Evolutionary conservation across 139 green algal genomes (phyloP).

Genomic region (Haematococcus sp.): DNA sequence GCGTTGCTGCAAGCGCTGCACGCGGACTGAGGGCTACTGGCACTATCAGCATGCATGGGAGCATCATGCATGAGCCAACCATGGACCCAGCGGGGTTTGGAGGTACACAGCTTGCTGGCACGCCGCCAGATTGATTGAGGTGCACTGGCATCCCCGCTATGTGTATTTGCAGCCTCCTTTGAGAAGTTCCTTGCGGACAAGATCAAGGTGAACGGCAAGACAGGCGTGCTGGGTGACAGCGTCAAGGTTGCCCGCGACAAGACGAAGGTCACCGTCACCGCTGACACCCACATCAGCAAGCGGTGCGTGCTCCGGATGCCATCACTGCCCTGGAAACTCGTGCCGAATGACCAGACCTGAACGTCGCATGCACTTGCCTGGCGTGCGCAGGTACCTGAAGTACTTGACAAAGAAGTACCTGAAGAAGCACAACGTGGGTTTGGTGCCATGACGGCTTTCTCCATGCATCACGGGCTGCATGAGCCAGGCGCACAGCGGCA

Average conservation of each 20-base stretch:
- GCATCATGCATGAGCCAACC: no score
- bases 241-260: constrained; percentile 88
- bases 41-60: no score
- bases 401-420: constrained; percentile 99
- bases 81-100: neutral
- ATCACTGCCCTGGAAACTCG: no score
- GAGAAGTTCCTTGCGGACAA: constrained; percentile 97
- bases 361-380: no score
- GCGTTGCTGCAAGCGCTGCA: no score
- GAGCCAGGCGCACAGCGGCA: no score
- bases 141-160: no score
- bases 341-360: no score
- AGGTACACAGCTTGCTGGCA: no score
- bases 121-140: no score
- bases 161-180: constrained; percentile 58
- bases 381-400: constrained; percentile 83
- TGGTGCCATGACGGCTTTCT: constrained; percentile 37
- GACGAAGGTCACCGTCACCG: constrained; percentile 87
- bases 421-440: constrained; percentile 98
- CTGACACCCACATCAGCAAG: constrained; percentile 81
- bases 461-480: no score
- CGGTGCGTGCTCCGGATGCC: constrained; percentile 13
- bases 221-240: constrained; percentile 84
- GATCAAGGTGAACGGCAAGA: constrained; percentile 89
- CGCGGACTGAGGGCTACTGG: no score